A percentile compares a stretch with the other conserved stretches of the same genome.
phyloP scores from a whole-genome alignment of 257 asterid species.

The Ballota nigra region DNA sequence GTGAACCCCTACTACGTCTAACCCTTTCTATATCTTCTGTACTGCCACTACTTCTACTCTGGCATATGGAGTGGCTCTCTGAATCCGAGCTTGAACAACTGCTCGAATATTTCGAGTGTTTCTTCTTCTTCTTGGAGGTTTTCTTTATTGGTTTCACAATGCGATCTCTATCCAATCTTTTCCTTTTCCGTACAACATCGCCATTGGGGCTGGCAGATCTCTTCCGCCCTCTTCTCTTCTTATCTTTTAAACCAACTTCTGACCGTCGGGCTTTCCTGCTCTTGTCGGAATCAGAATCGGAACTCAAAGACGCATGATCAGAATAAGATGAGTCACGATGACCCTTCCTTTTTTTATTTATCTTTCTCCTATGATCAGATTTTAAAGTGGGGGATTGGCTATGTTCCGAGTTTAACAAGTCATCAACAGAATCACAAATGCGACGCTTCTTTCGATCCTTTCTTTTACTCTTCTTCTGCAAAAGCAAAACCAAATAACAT shows the following conservation, averaged over 20 bases:
- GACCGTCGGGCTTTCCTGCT: conserved; percentile 36
- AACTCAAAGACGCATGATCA: conserved; percentile 47
- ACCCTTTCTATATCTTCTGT: conserved; percentile 29
- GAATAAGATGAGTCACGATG: conserved; percentile 45
- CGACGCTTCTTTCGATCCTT: conserved; percentile 44
- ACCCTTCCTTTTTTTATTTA: conserved; percentile 49
- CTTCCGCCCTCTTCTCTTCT: conserved; percentile 36
- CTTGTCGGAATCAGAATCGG: conserved; percentile 50
- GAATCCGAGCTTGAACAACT: conserved; percentile 60
- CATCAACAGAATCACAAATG: conserved; percentile 34
- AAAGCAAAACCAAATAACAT: conserved; percentile 25
- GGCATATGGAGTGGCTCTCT: conserved; percentile 53
- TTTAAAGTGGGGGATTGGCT: conserved; percentile 16
- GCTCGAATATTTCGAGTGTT: conserved; percentile 39
- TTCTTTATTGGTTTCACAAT: conserved; percentile 44
- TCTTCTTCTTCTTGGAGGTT: conserved; percentile 54
- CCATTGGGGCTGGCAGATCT: conserved; percentile 35
- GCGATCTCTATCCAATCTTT: conserved; percentile 43
- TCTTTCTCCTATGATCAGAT: conserved; percentile 43
- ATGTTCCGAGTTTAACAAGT: conserved; percentile 24
- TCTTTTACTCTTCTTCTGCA: conserved; percentile 54
- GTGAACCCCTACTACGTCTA: conserved; percentile 17
- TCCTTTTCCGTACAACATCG: conserved; percentile 46
- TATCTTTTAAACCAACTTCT: conserved; percentile 26
- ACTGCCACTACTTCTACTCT: conserved; percentile 35